Percentiles rank a stretch among this genome's conserved stretches.
phyloP scores from a whole-genome alignment of 2,329 filamentous ascomycete species.

The Monosporascus sp. region DNA sequence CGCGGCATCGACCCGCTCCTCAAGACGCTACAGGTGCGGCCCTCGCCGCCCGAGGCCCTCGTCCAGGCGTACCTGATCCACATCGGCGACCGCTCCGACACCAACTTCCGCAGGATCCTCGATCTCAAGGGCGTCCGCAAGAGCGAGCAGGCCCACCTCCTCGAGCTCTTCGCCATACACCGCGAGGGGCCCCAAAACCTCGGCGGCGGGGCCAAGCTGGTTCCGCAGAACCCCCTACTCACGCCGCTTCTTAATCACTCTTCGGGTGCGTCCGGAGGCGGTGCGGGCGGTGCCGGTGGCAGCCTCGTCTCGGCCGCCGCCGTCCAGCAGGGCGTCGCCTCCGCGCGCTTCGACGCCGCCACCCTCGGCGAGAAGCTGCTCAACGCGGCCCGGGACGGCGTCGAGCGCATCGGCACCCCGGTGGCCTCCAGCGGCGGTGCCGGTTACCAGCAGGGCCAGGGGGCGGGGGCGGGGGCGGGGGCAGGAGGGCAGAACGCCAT shows the following conservation, averaged over 20 bases:
- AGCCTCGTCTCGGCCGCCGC: slow-evolving; percentile 34
- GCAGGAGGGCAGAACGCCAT: slow-evolving; percentile 40
- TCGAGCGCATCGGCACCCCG: slow-evolving; percentile 68
- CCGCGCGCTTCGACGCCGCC: slow-evolving; percentile 67
- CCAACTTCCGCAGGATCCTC: slow-evolving; percentile 93
- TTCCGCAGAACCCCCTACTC: slow-evolving; percentile 65
- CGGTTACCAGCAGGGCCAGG: slow-evolving; percentile 21
- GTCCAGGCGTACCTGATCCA: slow-evolving; percentile 98
- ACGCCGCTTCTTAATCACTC: slow-evolving; percentile 56
- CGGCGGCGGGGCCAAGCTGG: slow-evolving; percentile 51
- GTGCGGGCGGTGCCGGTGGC: slow-evolving; percentile 33
- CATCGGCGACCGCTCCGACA: slow-evolving; percentile 87
- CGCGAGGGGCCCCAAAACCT: slow-evolving; percentile 68
- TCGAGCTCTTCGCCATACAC: slow-evolving; percentile 80
- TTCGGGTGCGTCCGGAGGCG: slow-evolving; percentile 1
- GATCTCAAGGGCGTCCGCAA: slow-evolving; percentile 92
- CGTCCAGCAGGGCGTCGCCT: slow-evolving; percentile 19
- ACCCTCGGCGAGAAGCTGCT: slow-evolving; percentile 83
- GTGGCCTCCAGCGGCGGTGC: slow-evolving; percentile 26
- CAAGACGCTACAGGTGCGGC: slow-evolving; percentile 92
- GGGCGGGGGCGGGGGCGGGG: slow-evolving; percentile 20
- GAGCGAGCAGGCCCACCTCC: slow-evolving; percentile 71
- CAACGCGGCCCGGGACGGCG: slow-evolving; percentile 79
- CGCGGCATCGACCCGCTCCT: slow-evolving; percentile 80
- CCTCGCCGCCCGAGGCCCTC: slow-evolving; percentile 85